Percentiles rank a stretch among this genome's conserved stretches.
Evolutionary conservation across 2,329 filamentous ascomycete genomes (phyloP).

Genomic region (Xylariomycetidae sp.): DNA sequence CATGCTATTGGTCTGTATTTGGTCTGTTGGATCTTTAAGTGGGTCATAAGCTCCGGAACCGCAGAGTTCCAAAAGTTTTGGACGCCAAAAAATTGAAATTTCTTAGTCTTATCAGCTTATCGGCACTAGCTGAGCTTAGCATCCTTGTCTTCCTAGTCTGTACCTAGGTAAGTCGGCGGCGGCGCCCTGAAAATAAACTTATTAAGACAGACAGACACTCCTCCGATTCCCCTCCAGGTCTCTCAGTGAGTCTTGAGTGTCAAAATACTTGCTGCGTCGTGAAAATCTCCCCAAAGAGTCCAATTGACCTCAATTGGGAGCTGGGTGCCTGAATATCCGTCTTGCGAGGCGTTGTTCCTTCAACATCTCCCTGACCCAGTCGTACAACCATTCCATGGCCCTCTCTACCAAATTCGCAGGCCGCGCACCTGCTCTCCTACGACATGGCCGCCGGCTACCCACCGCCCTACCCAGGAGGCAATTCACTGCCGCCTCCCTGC

Average conservation of each 20-base stretch:
- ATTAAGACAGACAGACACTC: slow-evolving; percentile 7
- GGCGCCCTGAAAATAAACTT: no score
- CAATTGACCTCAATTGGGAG: slow-evolving; percentile 27
- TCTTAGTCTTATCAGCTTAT: slow-evolving; percentile 19
- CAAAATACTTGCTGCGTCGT: no score
- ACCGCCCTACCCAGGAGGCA: slow-evolving; percentile 38
- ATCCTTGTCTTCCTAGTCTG: no score
- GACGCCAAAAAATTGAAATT: no score
- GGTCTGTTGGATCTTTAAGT: no score
- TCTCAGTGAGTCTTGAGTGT: no score
- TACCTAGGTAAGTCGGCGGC: no score
- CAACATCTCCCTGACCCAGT: slow-evolving; percentile 13
- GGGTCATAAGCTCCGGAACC: no score
- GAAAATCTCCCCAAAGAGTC: slow-evolving; percentile 18
- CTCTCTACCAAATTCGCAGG: slow-evolving; percentile 42
- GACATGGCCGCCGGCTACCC: slow-evolving; percentile 48
- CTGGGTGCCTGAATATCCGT: slow-evolving; percentile 20
- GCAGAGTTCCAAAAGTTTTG: no score
- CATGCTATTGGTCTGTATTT: slow-evolving; percentile 3
- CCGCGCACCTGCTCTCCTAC: slow-evolving; percentile 54
- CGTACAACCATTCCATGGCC: slow-evolving; percentile 19
- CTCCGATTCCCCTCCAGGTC: slow-evolving; percentile 7
- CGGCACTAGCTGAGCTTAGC: slow-evolving; percentile 6
- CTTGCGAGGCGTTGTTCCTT: slow-evolving; percentile 19
- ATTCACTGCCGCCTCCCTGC: slow-evolving; percentile 35